These are phyloP conservation scores for Zygnema cylindricum DNA, from an alignment of 139 green algal species.

Conservation along the genomic window DNA sequence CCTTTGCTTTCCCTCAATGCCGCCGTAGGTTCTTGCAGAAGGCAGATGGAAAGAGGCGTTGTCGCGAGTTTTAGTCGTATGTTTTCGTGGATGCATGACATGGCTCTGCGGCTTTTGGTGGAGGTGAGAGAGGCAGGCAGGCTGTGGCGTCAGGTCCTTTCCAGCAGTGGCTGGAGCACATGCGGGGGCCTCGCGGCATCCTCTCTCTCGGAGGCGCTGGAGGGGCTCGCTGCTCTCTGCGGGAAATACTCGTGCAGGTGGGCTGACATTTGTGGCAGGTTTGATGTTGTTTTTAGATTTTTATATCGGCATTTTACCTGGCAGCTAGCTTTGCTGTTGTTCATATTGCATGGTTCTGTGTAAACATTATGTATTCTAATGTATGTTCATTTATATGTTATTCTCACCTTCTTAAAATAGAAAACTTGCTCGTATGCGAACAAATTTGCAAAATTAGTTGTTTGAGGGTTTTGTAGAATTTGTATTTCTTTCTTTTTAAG, in stretches of 20 bases:
- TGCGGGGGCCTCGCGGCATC: not conserved
- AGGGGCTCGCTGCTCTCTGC: slow-evolving; percentile 19
- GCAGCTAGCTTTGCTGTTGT: no score
- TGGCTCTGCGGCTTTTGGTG: not conserved
- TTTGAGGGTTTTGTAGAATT: no score
- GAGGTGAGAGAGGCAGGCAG: not conserved
- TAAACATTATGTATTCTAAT: no score
- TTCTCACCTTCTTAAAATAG: no score
- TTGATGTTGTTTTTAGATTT: no score
- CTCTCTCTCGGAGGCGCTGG: slow-evolving; percentile 13
- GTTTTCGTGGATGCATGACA: not conserved
- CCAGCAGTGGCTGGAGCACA: not conserved
- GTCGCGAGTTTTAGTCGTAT: not conserved
- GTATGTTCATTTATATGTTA: no score
- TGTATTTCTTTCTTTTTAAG: no score
- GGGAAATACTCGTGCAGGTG: not conserved
- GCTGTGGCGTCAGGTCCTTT: slow-evolving; percentile 1
- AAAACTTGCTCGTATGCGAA: no score
- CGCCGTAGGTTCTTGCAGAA: not conserved
- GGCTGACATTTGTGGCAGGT: no score
- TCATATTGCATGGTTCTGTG: no score
- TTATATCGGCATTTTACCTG: no score
- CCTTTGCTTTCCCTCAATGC: not conserved
- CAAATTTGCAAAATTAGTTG: no score
- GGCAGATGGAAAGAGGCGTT: not conserved